These are phyloP conservation scores for Pyrenophora graminea DNA, from an alignment of 2,329 filamentous ascomycete species.

Conservation along the genomic window DNA sequence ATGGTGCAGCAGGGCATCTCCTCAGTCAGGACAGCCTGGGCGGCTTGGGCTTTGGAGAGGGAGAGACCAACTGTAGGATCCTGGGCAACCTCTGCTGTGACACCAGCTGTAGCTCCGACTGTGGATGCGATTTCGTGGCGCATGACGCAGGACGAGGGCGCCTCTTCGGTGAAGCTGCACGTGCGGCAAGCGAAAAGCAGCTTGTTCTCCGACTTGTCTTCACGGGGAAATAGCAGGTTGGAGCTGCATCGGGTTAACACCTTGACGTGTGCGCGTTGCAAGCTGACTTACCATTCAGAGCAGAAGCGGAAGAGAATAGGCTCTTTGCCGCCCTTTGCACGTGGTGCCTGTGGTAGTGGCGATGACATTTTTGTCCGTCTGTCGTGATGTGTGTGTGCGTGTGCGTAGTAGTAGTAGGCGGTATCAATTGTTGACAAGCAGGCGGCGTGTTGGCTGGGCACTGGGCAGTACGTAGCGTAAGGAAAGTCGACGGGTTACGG, in stretches of 20 bases:
- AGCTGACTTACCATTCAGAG: constrained; percentile 75
- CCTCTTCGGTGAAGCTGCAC: constrained; percentile 87
- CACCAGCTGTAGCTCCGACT: constrained; percentile 92
- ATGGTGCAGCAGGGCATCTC: constrained; percentile 58
- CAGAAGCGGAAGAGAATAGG: constrained; percentile 98
- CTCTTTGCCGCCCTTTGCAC: constrained; percentile 56
- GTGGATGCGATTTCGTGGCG: constrained; percentile 91
- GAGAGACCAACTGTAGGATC: constrained; percentile 93
- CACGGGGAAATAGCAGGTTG: constrained; percentile 97
- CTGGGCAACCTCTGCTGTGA: constrained; percentile 94
- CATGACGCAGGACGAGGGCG: constrained; percentile 88
- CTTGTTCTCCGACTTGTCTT: constrained; percentile 80
- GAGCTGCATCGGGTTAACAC: constrained; percentile 59
- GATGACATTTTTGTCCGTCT: constrained; percentile 39
- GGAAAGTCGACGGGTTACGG: neutral
- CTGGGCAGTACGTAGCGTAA: neutral
- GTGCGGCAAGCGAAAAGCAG: constrained; percentile 96
- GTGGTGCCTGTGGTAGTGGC: constrained; percentile 33
- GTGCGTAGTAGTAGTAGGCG: neutral
- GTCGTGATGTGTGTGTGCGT: neutral
- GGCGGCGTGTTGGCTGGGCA: neutral
- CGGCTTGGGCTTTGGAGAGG: constrained; percentile 37
- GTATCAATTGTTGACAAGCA: neutral
- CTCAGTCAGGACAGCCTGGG: constrained; percentile 32
- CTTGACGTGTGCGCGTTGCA: neutral